Percentiles rank a stretch among this genome's conserved stretches.
Conservation (phyloP, 495 filamentous ascomycete species). For the Friedmanniomyces simplex region DNA sequence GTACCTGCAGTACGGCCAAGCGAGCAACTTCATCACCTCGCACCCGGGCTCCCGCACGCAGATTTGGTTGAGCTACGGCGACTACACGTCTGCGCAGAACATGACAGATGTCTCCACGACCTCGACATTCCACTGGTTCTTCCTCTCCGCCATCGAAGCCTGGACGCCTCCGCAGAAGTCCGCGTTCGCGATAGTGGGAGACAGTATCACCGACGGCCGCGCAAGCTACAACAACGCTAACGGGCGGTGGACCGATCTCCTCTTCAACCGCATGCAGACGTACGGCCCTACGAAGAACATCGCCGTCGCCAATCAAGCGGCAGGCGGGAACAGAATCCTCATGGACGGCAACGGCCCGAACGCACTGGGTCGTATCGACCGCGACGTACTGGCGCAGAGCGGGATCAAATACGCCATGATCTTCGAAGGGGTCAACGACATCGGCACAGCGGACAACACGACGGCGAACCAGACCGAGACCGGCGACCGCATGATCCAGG, state of each 20-base stretch:
- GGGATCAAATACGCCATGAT: constrained; percentile 54
- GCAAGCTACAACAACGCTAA: constrained; percentile 54
- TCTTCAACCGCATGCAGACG: constrained; percentile 46
- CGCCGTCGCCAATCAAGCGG: constrained; percentile 59
- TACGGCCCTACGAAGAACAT: constrained; percentile 38
- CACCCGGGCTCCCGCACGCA: constrained; percentile 63
- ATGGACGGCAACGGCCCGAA: constrained; percentile 53
- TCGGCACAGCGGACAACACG: constrained; percentile 43
- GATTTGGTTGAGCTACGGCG: constrained; percentile 45
- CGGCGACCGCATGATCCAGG: constrained; percentile 41
- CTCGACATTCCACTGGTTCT: constrained; percentile 32
- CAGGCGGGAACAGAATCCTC: constrained; percentile 60
- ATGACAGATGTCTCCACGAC: constrained; percentile 31
- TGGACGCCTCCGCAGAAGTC: constrained; percentile 35
- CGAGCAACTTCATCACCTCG: constrained; percentile 46
- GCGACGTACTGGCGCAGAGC: constrained; percentile 49
- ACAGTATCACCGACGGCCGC: constrained; percentile 65
- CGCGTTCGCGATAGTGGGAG: constrained; percentile 54
- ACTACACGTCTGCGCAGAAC: constrained; percentile 39
- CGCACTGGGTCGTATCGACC: constrained; percentile 49
- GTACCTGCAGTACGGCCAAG: constrained; percentile 49
- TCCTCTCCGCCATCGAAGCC: constrained; percentile 51
- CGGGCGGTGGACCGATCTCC: constrained; percentile 56
- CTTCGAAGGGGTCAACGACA: constrained; percentile 69
- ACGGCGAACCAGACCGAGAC: constrained; percentile 39